Conservation (phyloP, 768 basidiomycete species). For the Leccinum pellstonianum region DNA sequence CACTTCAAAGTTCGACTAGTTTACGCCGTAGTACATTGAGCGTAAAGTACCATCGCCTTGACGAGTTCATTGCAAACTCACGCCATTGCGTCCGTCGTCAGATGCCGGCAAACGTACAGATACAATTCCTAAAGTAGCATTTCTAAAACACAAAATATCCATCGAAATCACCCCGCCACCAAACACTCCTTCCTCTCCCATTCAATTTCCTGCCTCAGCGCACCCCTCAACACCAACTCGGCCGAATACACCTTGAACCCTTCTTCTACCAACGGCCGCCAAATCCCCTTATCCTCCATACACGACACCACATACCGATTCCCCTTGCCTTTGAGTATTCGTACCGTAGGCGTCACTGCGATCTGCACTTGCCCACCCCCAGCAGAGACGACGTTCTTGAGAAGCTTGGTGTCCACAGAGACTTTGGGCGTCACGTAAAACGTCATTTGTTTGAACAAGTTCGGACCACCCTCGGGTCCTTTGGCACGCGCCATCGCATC, state of each 20-base stretch:
- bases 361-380: constrained; percentile 71
- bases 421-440: constrained; percentile 79
- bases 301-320: constrained; percentile 67
- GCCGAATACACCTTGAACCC: constrained; percentile 61
- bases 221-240: constrained; percentile 64
- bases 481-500: constrained; percentile 63
- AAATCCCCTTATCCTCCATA: constrained; percentile 59
- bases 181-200: constrained; percentile 48
- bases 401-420: constrained; percentile 51
- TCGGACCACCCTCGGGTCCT: constrained; percentile 39
- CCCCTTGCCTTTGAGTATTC: constrained; percentile 48
- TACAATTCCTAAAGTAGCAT: background rate
- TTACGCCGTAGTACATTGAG: too few species aligned
- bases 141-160: background rate
- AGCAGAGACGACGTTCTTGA: constrained; percentile 67
- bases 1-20: too few species aligned
- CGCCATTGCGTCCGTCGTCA: background rate
- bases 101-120: background rate
- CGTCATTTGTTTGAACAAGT: constrained; percentile 58
- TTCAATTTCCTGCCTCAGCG: constrained; percentile 64
- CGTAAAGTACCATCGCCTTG: too few species aligned
- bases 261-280: constrained; percentile 56
- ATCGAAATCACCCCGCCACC: constrained; percentile 8
- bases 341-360: constrained; percentile 48
- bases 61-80: too few species aligned